These are phyloP conservation scores for Tilletia indica DNA, from an alignment of 1,284 basidiomycete genomes.

Conservation along the genomic window DNA sequence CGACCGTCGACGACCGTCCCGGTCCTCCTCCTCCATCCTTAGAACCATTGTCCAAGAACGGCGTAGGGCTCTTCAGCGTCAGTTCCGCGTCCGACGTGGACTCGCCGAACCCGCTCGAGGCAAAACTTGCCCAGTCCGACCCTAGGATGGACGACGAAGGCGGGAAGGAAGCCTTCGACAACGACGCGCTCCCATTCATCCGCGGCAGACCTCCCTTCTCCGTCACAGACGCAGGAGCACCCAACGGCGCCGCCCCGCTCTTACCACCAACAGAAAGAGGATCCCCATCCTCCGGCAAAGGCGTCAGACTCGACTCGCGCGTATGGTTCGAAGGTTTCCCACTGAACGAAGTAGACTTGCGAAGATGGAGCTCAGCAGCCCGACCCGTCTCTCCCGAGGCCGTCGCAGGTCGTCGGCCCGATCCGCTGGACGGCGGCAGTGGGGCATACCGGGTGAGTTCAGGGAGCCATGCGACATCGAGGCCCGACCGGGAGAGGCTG, in stretches of 20 bases:
- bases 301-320: constrained; percentile 12
- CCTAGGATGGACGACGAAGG: neutral
- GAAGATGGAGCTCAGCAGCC: no score
- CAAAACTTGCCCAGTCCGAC: constrained; percentile 14
- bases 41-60: neutral
- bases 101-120: neutral
- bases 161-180: neutral
- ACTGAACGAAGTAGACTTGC: constrained; percentile 11
- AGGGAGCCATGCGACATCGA: neutral
- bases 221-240: no score
- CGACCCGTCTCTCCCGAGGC: no score
- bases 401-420: no score
- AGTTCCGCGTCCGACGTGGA: neutral
- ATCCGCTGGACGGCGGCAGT: no score
- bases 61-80: constrained; percentile 9
- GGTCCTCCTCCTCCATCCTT: no score
- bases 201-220: no score
- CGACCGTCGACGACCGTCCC: neutral
- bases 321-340: constrained; percentile 3
- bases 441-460: no score
- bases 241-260: neutral
- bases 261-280: neutral
- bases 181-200: no score
- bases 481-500: neutral
- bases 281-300: constrained; percentile 3